Evolutionary conservation across 768 basidiomycete genomes (phyloP).

Genomic region (Nevesoporus exiguus): DNA sequence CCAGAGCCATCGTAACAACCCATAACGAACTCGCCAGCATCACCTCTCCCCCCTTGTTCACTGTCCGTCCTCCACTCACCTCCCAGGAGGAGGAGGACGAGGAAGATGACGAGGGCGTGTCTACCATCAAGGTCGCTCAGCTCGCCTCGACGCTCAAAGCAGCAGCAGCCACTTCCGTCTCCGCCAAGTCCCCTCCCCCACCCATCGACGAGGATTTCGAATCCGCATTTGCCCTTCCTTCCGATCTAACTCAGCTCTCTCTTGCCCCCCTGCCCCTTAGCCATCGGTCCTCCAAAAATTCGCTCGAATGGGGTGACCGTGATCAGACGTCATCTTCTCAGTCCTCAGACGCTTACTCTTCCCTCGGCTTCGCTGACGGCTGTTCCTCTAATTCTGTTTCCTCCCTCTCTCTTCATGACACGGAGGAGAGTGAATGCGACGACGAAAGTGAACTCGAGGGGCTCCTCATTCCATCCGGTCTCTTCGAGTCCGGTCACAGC

Average conservation of each 20-base stretch:
- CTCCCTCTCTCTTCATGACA: constrained; percentile 60
- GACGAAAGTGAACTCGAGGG: constrained; percentile 79
- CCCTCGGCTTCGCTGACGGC: constrained; percentile 69
- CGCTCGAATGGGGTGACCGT: constrained; percentile 83
- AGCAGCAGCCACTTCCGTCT: constrained; percentile 13
- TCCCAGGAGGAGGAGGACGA: constrained; percentile 50
- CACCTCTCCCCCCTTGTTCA: constrained; percentile 32
- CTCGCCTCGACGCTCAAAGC: constrained; percentile 37
- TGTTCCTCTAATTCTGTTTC: constrained; percentile 72
- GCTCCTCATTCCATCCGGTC: constrained; percentile 67
- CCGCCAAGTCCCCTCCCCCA: constrained; percentile 29
- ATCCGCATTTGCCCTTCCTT: constrained; percentile 76
- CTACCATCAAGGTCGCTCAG: constrained; percentile 74
- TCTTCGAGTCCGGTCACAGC: constrained; percentile 72
- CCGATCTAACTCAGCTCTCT: constrained; percentile 77
- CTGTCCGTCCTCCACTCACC: constrained; percentile 63
- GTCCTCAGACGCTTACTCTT: constrained; percentile 84
- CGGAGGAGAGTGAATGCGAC: constrained; percentile 66
- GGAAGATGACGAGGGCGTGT: constrained; percentile 78
- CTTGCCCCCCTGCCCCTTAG: constrained; percentile 73
- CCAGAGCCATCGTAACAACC: constrained; percentile 36
- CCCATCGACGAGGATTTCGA: constrained; percentile 73
- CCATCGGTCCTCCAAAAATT: constrained; percentile 78
- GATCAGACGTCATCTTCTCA: constrained; percentile 80
- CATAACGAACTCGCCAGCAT: constrained; percentile 39